These are phyloP conservation scores for Endoconidiophora laricicola DNA, from an alignment of 2,329 filamentous ascomycete genomes.

Conservation along the genomic window DNA sequence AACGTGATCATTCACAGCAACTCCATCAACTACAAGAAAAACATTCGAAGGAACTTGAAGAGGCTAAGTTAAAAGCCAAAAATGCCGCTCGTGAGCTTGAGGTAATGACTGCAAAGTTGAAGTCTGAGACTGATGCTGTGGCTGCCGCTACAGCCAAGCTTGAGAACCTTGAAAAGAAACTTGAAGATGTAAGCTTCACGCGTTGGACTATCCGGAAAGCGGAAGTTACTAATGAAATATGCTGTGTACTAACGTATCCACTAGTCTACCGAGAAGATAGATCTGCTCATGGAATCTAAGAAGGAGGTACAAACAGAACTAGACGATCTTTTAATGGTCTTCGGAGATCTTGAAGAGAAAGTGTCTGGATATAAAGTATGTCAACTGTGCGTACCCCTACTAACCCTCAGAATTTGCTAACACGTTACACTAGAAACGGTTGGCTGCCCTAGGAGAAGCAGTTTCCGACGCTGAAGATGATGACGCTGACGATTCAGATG, in stretches of 20 bases:
- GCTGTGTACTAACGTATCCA: neutral
- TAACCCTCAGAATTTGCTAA: neutral
- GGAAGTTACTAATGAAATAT: neutral
- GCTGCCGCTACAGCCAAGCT: neutral
- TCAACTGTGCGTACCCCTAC: neutral
- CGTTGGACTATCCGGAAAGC: too few species aligned
- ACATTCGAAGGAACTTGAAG: slow-evolving; percentile 13
- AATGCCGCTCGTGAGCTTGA: slow-evolving; percentile 9
- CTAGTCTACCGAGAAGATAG: slow-evolving; percentile 16
- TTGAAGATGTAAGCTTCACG: slow-evolving; percentile 14
- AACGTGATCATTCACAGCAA: slow-evolving; percentile 43
- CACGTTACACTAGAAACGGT: slow-evolving; percentile 28
- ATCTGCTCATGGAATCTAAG: slow-evolving; percentile 32
- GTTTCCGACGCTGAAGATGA: slow-evolving; percentile 66
- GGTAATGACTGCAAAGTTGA: slow-evolving; percentile 18
- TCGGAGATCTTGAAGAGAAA: slow-evolving; percentile 67
- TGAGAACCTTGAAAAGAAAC: slow-evolving; percentile 11
- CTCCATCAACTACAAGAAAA: slow-evolving; percentile 34
- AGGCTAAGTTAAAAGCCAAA: slow-evolving; percentile 13
- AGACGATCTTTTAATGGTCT: slow-evolving; percentile 67
- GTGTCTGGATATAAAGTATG: slow-evolving; percentile 56
- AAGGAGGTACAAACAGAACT: slow-evolving; percentile 57
- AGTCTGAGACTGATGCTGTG: neutral
- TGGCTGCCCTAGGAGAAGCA: slow-evolving; percentile 49
- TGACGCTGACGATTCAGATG: slow-evolving; percentile 38